Conservation (phyloP, 1,284 basidiomycete genomes). For the Mycosarcoma mackinlayi region DNA sequence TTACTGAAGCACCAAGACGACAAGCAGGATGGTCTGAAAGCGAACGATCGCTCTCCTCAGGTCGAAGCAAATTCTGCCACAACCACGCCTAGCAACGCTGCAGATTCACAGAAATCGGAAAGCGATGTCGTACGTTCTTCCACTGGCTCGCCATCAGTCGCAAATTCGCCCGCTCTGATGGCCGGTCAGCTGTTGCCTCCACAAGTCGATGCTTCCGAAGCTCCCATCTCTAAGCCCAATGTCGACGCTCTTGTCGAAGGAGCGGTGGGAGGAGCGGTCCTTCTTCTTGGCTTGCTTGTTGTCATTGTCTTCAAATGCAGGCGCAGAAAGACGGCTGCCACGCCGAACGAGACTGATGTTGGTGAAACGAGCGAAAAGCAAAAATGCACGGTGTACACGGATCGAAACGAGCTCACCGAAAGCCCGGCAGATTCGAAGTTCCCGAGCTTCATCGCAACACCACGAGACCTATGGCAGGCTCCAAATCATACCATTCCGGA, state of each 20-base stretch:
- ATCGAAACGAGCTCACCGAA: neutral
- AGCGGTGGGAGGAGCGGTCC: constrained; percentile 4
- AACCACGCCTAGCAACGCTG: neutral
- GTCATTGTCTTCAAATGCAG: constrained; percentile 4
- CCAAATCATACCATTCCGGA: neutral
- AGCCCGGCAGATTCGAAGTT: neutral
- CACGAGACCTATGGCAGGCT: neutral
- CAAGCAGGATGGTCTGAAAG: neutral
- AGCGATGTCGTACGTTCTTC: no score
- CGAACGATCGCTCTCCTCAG: neutral
- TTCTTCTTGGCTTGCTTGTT: constrained; percentile 5
- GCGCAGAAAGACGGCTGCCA: constrained; percentile 3
- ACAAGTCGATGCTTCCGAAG: no score
- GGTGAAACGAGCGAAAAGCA: no score
- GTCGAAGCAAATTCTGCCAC: no score
- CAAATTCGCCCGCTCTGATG: no score
- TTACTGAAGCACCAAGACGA: neutral
- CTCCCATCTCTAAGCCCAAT: neutral
- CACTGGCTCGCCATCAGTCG: no score
- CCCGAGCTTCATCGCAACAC: neutral
- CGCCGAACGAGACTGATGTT: neutral
- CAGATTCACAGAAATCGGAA: no score
- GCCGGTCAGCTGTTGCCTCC: no score
- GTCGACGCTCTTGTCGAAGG: constrained; percentile 8
- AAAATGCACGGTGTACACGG: no score